Percentiles rank a stretch among this genome's conserved stretches.
These are phyloP conservation scores for Trichoderma polysporum DNA, from an alignment of 2,329 filamentous ascomycete species.

Conservation along the genomic window DNA sequence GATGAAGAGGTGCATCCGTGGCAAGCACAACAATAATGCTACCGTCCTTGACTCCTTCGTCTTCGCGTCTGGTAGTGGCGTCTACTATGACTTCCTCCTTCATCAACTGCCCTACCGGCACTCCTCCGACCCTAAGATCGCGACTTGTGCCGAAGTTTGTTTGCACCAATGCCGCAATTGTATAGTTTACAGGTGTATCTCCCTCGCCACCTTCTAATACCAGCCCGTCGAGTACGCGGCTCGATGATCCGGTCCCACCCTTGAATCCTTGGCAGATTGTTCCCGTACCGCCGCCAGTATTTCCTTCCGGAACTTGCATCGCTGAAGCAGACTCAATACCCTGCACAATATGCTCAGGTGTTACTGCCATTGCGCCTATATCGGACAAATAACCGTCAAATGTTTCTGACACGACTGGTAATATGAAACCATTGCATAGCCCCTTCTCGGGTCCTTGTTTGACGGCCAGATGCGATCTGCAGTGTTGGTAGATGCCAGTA, in stretches of 20 bases:
- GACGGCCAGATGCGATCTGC: slow-evolving; percentile 36
- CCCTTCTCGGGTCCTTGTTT: slow-evolving; percentile 41
- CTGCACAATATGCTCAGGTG: slow-evolving; percentile 49
- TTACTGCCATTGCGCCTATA: slow-evolving; percentile 52
- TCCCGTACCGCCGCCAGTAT: slow-evolving; percentile 61
- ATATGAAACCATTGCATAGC: slow-evolving; percentile 49
- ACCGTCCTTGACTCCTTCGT: slow-evolving; percentile 54
- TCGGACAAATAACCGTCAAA: slow-evolving; percentile 61
- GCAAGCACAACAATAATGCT: slow-evolving; percentile 59
- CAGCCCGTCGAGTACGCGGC: slow-evolving; percentile 43
- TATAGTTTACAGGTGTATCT: slow-evolving; percentile 43
- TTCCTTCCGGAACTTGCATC: slow-evolving; percentile 56
- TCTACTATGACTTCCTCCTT: background rate
- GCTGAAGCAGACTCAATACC: slow-evolving; percentile 50
- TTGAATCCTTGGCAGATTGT: slow-evolving; percentile 64
- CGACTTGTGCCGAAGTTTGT: slow-evolving; percentile 58
- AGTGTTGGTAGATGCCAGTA: slow-evolving; percentile 53
- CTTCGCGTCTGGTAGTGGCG: slow-evolving; percentile 40
- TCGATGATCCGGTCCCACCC: slow-evolving; percentile 59
- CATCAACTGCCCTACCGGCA: slow-evolving; percentile 57
- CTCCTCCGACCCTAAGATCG: slow-evolving; percentile 55
- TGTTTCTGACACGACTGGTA: slow-evolving; percentile 58
- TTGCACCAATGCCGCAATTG: slow-evolving; percentile 58
- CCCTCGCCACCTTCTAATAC: slow-evolving; percentile 33
- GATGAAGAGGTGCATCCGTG: slow-evolving; percentile 59